Conservation (phyloP, 164 flowering plant species). For the Pachysandra terminalis region DNA sequence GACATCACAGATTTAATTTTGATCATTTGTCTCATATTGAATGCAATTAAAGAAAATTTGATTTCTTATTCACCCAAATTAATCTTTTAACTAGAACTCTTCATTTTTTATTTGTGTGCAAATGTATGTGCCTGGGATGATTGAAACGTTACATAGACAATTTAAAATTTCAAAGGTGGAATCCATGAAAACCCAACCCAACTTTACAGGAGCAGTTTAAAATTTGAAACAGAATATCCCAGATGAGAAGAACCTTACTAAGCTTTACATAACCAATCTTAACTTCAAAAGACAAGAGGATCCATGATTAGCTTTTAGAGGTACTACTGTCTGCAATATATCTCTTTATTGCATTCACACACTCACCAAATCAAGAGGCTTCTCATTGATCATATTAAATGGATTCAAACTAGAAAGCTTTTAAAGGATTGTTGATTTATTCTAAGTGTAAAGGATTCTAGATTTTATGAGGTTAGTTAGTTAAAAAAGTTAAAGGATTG, state of each 20-base stretch:
- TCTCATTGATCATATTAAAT: too few relatives aligned
- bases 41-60: background rate
- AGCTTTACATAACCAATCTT: conserved; percentile 2
- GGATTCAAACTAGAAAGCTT: background rate
- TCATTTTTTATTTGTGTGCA: background rate
- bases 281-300: conserved; percentile 4
- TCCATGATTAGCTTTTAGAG: conserved; percentile 1
- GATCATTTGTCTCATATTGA: background rate
- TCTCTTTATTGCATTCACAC: too few relatives aligned
- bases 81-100: too few relatives aligned
- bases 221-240: background rate
- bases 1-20: background rate
- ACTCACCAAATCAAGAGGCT: background rate
- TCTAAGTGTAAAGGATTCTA: background rate
- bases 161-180: too few relatives aligned
- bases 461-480: background rate
- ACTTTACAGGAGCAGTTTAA: background rate
- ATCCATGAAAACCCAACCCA: too few relatives aligned
- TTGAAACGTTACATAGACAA: too few relatives aligned
- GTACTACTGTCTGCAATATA: conserved; percentile 8
- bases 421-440: background rate
- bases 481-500: conserved; percentile 11
- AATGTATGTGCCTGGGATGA: background rate
- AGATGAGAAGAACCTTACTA: background rate
- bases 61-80: too few relatives aligned